These are phyloP conservation scores for Neurospora discreta DNA, from an alignment of 495 filamentous ascomycete species.

Conservation along the genomic window DNA sequence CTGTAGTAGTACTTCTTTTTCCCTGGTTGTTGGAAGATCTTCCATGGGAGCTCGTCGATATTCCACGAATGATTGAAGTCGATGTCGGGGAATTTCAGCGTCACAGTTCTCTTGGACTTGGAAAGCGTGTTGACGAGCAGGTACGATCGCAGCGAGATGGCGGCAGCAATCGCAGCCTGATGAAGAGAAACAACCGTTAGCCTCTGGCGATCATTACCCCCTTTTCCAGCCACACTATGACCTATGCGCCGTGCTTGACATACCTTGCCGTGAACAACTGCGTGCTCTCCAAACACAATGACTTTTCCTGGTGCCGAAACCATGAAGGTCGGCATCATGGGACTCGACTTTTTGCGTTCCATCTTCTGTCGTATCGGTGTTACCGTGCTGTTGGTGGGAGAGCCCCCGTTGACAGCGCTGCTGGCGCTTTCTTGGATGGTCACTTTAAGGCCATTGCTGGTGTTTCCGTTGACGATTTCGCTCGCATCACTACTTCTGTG, in stretches of 20 bases:
- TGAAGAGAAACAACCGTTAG: neutral
- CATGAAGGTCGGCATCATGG: conserved; percentile 81
- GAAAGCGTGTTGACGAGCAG: conserved; percentile 84
- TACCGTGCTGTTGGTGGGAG: conserved; percentile 6
- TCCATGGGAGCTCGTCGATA: conserved; percentile 83
- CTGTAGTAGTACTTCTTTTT: conserved; percentile 94
- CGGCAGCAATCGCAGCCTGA: conserved; percentile 81
- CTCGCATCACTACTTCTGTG: conserved; percentile 6
- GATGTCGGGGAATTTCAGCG: conserved; percentile 80
- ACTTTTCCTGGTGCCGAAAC: conserved; percentile 96
- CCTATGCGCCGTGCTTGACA: neutral
- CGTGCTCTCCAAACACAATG: conserved; percentile 94
- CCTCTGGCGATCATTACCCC: neutral
- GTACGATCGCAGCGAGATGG: conserved; percentile 90
- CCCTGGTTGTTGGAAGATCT: conserved; percentile 57
- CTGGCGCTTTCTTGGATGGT: conserved; percentile 4
- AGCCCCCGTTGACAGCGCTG: conserved; percentile 16
- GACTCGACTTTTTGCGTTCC: conserved; percentile 42
- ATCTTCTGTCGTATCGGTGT: conserved; percentile 18
- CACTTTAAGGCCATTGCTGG: conserved; percentile 1
- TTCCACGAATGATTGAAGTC: conserved; percentile 80
- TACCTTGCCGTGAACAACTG: conserved; percentile 89
- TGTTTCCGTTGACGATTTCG: conserved; percentile 16
- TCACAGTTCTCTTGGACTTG: conserved; percentile 74
- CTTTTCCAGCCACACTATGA: neutral